A percentile compares a stretch with the other conserved stretches of the same genome.
Conservation (phyloP, 2,329 filamentous ascomycete genomes). For the Davidsoniella neocaledoniae region DNA sequence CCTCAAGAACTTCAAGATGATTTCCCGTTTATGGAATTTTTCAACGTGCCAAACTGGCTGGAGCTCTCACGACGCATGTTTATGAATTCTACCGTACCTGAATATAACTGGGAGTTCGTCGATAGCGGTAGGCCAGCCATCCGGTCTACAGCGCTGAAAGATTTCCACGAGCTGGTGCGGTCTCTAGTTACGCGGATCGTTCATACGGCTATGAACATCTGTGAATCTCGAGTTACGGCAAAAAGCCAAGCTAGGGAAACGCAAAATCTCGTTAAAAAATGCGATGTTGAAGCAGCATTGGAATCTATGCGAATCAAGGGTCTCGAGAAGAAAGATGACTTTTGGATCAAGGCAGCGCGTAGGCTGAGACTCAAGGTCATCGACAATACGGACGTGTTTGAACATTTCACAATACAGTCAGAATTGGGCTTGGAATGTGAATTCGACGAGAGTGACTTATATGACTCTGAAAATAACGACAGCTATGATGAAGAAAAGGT, state of each 20-base stretch:
- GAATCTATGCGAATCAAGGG: conserved; percentile 27
- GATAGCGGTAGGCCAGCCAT: conserved; percentile 49
- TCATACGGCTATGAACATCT: conserved; percentile 50
- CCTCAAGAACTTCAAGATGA: conserved; percentile 10
- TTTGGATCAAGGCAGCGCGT: conserved; percentile 33
- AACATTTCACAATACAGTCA: no score
- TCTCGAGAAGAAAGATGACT: conserved; percentile 18
- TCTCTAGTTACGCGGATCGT: conserved; percentile 56
- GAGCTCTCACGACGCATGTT: conserved; percentile 49
- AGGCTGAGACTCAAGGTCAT: conserved; percentile 32
- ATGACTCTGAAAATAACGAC: background rate
- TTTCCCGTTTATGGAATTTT: conserved; percentile 35
- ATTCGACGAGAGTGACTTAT: conserved; percentile 13
- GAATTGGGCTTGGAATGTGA: background rate
- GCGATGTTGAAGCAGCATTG: conserved; percentile 34
- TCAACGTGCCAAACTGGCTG: conserved; percentile 45
- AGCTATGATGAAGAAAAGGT: conserved; percentile 16
- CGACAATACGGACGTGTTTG: conserved; percentile 17
- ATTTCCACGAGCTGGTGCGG: conserved; percentile 52
- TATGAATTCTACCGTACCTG: conserved; percentile 50
- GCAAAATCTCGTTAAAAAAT: conserved; percentile 15
- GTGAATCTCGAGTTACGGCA: conserved; percentile 49
- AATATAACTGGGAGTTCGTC: conserved; percentile 51
- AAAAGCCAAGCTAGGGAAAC: conserved; percentile 19
- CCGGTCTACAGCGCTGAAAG: conserved; percentile 56